Conservation (phyloP, 75 land plant species). For the Larix kaempferi region DNA sequence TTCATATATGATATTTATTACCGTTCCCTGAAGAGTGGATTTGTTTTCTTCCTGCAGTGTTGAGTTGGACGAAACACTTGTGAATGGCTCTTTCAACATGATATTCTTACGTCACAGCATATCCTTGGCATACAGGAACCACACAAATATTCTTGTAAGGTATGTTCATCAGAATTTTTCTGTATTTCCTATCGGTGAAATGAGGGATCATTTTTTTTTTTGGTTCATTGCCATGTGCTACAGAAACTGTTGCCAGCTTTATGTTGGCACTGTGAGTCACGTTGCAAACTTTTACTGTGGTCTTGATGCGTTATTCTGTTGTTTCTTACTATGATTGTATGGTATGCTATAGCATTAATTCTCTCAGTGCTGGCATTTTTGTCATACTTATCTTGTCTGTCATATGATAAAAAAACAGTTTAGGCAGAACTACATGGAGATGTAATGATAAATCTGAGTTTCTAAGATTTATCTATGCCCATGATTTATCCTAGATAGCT, state of each 20-base stretch:
- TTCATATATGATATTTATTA: neutral
- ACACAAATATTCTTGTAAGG: constrained; percentile 77
- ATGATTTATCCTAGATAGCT: no score
- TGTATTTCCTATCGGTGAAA: neutral
- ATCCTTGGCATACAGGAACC: constrained; percentile 68
- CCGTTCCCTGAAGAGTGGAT: neutral
- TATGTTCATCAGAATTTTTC: constrained; percentile 16
- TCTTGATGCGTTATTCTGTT: neutral
- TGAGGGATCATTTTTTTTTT: neutral
- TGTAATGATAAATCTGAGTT: no score
- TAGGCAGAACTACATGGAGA: neutral
- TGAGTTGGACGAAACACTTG: constrained; percentile 67
- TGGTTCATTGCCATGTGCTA: neutral
- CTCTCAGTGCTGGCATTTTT: neutral
- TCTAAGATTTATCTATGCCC: no score
- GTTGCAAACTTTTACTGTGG: neutral
- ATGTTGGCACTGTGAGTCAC: neutral
- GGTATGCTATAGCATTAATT: neutral
- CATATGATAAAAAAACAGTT: neutral
- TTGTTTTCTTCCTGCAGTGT: constrained; percentile 33
- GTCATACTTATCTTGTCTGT: neutral
- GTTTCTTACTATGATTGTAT: neutral
- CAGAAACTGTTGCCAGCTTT: neutral
- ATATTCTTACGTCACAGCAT: constrained; percentile 69
- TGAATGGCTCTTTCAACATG: constrained; percentile 86